Base-by-base conservation (phyloP, 108 stramenopile genomes). In the Pseudonitzschia delicatissima region DNA sequence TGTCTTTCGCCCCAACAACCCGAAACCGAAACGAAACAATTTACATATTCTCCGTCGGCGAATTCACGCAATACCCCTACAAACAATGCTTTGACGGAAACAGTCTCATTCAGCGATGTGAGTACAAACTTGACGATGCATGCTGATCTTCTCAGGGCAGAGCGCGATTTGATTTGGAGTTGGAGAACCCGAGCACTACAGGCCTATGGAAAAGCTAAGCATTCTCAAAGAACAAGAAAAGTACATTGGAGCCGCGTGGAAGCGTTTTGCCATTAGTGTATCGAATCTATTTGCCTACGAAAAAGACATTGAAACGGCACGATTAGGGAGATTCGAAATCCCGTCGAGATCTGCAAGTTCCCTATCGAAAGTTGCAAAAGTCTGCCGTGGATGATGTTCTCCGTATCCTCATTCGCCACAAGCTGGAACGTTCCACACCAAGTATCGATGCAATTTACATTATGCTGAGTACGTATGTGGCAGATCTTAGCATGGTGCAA, bases 271-370 rank as follows among this genome's bases (percentile, higher is more conserved):
- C 18, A 81, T 84, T 45, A 68, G 82, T 17, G 28, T 93, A 37
- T 84, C 84, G 18, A 85, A 81, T 66, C 72, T 93, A 31, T 93
- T 87, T 80, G 69, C 85, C 28, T 82, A 80, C 25, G 92, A 93
- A 58, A 93, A 90, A 62, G 88, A 93, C 33, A 58, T 90, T 6
- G 92, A 90, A 69, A 77, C 62, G 29, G 80, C 78, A 17, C 75
- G 80, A 58, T 60, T 83, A 31, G 83, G 82, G 65, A 21, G 76
- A 80, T 17, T 25, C 69, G 34, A 73, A 62, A 37, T 27, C 64
- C 17, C 69, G 66, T 60, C 78, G 74, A 26, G 74, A 83, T 0
- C 34, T 76, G 53, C 78, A 86, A n/a, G 80, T 83, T 59, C 87
- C 85, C 15, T 88, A 84, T 67, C 82, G 87, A 23, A 87, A 86